phyloP scores from a whole-genome alignment of 176 grass and related monocot species.

The Zea luxurians region DNA sequence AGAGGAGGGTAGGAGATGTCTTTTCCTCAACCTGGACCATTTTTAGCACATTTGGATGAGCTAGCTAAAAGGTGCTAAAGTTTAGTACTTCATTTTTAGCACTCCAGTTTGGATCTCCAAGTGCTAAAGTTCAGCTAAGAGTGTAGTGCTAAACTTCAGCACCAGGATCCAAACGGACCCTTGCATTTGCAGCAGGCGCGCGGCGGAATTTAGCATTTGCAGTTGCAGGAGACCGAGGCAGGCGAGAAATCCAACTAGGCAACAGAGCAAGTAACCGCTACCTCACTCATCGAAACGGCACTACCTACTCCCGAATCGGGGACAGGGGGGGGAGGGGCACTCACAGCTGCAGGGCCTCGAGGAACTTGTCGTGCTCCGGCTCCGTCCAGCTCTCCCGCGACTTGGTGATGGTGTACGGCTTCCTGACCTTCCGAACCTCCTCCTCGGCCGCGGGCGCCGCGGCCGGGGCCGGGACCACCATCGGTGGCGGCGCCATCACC shows the following conservation, averaged over 20 bases:
- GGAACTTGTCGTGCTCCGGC: conserved; percentile 80
- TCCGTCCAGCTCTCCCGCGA: conserved; percentile 83
- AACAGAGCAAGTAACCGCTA: conserved; percentile 3
- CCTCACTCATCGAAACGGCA: background rate
- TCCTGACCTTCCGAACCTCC: conserved; percentile 57
- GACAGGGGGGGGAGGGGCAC: background rate
- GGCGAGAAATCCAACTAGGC: background rate
- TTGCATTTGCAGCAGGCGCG: too few species aligned
- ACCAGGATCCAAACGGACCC: too few species aligned
- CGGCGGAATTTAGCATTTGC: background rate
- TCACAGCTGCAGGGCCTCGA: conserved; percentile 80
- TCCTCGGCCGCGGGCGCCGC: background rate
- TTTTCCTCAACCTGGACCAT: too few species aligned
- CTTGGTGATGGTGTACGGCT: conserved; percentile 81
- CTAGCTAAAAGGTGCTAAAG: too few species aligned
- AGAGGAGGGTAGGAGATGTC: too few species aligned
- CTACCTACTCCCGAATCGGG: background rate
- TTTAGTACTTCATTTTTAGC: too few species aligned
- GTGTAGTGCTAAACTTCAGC: too few species aligned
- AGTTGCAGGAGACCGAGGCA: background rate
- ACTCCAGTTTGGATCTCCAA: too few species aligned
- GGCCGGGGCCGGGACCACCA: conserved; percentile 34
- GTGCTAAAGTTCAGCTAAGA: too few species aligned
- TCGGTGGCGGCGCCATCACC: conserved; percentile 40
- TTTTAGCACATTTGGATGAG: too few species aligned